Conservation (phyloP, 1,139 yeast species). For the Williopsis jadinii region DNA sequence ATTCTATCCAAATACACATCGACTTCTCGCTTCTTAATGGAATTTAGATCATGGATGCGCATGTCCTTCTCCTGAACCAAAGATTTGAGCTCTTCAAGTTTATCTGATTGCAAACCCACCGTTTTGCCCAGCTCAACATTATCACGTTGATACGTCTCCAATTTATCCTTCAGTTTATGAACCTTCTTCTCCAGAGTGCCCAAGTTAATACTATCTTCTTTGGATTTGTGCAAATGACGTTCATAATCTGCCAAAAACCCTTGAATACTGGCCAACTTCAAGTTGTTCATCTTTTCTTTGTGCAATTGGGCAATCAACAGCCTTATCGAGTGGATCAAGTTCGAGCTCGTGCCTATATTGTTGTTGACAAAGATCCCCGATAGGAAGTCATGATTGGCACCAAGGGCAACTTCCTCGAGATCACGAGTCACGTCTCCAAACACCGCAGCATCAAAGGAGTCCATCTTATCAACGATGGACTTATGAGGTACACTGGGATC, state of each 20-base stretch:
- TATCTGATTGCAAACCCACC: too few species aligned
- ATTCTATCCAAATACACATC: too few species aligned
- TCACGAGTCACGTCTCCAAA: constrained; percentile 67
- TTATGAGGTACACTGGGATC: not conserved
- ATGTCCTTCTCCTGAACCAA: too few species aligned
- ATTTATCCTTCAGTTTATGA: too few species aligned
- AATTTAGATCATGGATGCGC: too few species aligned
- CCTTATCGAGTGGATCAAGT: constrained; percentile 42
- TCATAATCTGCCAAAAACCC: constrained; percentile 28
- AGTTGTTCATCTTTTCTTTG: constrained; percentile 35
- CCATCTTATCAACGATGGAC: constrained; percentile 3
- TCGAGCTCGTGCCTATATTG: constrained; percentile 48
- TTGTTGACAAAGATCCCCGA: constrained; percentile 62
- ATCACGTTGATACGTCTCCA: too few species aligned
- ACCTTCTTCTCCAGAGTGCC: too few species aligned
- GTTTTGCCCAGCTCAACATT: too few species aligned
- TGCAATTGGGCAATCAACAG: constrained; percentile 40
- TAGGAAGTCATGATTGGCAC: constrained; percentile 45
- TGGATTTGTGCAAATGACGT: too few species aligned
- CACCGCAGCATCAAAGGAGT: constrained; percentile 62
- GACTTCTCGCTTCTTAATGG: too few species aligned
- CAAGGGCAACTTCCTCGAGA: constrained; percentile 54
- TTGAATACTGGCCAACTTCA: constrained; percentile 37
- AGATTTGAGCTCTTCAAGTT: too few species aligned
- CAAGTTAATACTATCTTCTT: too few species aligned